Conservation (phyloP, 2,329 filamentous ascomycete genomes). For the Claviceps spartinae region DNA sequence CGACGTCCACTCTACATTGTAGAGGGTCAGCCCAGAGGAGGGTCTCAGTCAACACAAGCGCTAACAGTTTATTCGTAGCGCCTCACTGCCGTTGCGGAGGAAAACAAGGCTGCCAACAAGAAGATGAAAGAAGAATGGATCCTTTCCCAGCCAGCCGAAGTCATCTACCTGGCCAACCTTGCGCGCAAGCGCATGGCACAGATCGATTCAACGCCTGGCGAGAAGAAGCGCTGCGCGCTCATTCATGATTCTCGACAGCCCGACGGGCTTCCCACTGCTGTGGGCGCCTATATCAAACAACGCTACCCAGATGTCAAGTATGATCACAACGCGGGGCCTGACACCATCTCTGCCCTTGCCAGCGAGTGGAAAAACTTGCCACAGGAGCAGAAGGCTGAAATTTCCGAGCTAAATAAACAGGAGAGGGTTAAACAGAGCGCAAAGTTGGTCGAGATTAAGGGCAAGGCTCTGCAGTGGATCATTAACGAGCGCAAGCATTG, state of each 20-base stretch:
- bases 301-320: slow-evolving; percentile 17
- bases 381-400: slow-evolving; percentile 3
- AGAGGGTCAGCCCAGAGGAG: background rate
- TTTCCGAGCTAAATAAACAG: too few relatives aligned
- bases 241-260: slow-evolving; percentile 37
- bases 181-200: slow-evolving; percentile 22
- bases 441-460: too few relatives aligned
- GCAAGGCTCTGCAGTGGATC: too few relatives aligned
- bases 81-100: slow-evolving; percentile 18
- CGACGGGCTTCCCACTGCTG: background rate
- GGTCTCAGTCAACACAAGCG: background rate
- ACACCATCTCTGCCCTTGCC: slow-evolving; percentile 13
- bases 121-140: slow-evolving; percentile 33
- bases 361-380: slow-evolving; percentile 31
- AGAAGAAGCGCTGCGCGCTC: slow-evolving; percentile 10
- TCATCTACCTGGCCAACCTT: slow-evolving; percentile 32
- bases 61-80: slow-evolving; percentile 9
- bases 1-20: background rate
- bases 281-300: slow-evolving; percentile 16
- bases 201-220: slow-evolving; percentile 17
- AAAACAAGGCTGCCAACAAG: slow-evolving; percentile 29
- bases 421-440: too few relatives aligned
- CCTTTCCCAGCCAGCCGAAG: slow-evolving; percentile 23
- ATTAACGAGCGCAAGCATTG: too few relatives aligned
- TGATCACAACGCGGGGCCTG: slow-evolving; percentile 11